A percentile compares a stretch with the other conserved stretches of the same genome.
Evolutionary conservation across 495 filamentous ascomycete species (phyloP).

Genomic region (Penicillium odoratum): DNA sequence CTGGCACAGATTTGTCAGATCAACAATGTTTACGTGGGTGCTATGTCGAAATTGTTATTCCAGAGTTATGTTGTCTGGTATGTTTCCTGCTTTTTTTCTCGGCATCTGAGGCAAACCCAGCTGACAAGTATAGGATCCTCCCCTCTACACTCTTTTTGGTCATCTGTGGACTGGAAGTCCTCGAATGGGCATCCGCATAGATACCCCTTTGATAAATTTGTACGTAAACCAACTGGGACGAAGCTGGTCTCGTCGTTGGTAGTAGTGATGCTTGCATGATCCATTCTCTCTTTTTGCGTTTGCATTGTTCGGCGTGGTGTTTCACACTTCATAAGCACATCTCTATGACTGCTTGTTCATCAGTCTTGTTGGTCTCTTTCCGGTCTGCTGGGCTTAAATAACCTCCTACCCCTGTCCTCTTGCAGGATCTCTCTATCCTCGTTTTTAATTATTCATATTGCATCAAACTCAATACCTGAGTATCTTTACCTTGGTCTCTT

Average conservation of each 20-base stretch:
- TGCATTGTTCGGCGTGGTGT: not conserved
- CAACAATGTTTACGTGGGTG: conserved; percentile 90
- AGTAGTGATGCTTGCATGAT: not conserved
- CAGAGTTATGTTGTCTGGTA: conserved; percentile 97
- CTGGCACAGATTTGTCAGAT: conserved; percentile 98
- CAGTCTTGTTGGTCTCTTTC: not conserved
- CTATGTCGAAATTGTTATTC: conserved; percentile 91
- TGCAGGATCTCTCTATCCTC: not conserved
- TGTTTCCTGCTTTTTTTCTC: conserved; percentile 27
- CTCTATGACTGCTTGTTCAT: not conserved
- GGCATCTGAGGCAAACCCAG: not conserved
- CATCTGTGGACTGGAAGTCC: conserved; percentile 85
- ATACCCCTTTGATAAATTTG: conserved; percentile 6
- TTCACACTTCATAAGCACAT: not conserved
- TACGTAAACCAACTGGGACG: not conserved
- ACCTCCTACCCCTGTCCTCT: not conserved
- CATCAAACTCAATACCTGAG: not conserved
- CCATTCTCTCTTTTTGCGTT: not conserved
- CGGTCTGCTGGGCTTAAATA: not conserved
- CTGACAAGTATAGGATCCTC: conserved; percentile 68
- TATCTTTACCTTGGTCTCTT: not conserved
- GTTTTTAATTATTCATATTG: not conserved
- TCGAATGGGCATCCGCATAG: conserved; percentile 75
- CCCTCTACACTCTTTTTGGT: conserved; percentile 90
- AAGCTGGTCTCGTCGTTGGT: not conserved